Evolutionary conservation across 257 asterid species (phyloP).

Genomic region (Lycium ferocissimum): DNA sequence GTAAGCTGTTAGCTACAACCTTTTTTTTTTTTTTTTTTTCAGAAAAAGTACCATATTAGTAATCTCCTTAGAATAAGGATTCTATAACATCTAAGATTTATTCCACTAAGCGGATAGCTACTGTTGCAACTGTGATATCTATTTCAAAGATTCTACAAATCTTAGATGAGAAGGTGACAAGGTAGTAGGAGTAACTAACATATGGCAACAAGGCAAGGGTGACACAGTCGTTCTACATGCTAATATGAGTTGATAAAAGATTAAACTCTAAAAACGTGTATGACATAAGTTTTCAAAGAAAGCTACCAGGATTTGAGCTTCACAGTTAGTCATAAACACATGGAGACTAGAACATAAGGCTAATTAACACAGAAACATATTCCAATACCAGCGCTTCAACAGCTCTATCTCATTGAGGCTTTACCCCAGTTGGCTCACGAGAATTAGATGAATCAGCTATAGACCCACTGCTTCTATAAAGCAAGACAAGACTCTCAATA

Average conservation of each 20-base stretch:
- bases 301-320: background rate
- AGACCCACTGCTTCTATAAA: background rate
- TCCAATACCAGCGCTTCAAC: background rate
- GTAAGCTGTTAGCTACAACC: too few relatives aligned
- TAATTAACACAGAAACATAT: background rate
- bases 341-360: background rate
- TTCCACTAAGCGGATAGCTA: too few relatives aligned
- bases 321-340: background rate
- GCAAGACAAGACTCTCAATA: conserved; percentile 40
- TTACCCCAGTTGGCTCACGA: background rate
- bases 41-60: too few relatives aligned
- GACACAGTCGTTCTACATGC: background rate
- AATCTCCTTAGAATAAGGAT: too few relatives aligned
- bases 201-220: background rate
- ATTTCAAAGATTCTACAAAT: too few relatives aligned
- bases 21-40: too few relatives aligned
- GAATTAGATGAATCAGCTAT: background rate
- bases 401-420: background rate
- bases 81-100: too few relatives aligned
- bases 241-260: background rate
- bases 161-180: background rate
- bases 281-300: background rate
- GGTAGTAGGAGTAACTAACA: background rate
- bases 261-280: background rate
- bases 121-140: too few relatives aligned